Evolutionary conservation across 371 early-diverging fungal species (phyloP), one percentile per base, ranked within the genome.

Genomic region (Apophysomyces variabilis): DNA sequence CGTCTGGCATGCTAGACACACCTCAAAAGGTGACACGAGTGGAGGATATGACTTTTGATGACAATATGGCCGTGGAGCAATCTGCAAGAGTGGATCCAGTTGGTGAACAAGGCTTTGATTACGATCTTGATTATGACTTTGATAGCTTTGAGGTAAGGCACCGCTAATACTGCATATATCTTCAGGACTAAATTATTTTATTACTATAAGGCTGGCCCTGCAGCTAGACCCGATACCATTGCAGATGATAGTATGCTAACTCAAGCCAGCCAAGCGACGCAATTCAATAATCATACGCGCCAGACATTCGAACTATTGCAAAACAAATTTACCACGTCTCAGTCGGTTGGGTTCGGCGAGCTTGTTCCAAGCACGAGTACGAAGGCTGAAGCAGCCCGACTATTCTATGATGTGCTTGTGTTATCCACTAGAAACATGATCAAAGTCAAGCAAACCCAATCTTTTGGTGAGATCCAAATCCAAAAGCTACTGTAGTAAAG

Each of bases 391-490:
- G 93, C 93, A 12, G 97, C 92, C 43, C 85, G 89, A 66, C 74
- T 93, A 58, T 98, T 98, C 75, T 97, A 95, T 74, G 97, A 97
- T 73, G 73, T 96, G 18, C 79, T 98, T 57, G 92, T 96, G 8
- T 82, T 98, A 58, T 90, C 93, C 62, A 93, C 97, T 3, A 92
- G 90, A 70, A 88, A 94, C 68, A 84, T 93, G 78, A 74, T 98
- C 58, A 84, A 91, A 58, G 92, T 96, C 9, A 72, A 91, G 64
- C 99, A 98, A 78, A 68, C 80, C 7, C 79, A 84, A 61, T 74
- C 97, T 35, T 97, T 85, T 83, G 95, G 92, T 16, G 95, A 94
- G 41, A 94, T 98, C 64, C 50, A 76, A 61, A 87, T 97, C 66
- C 68, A 74, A 41, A 78, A 44, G 26, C 62, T 63, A 21, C 35